A percentile compares a stretch with the other conserved stretches of the same genome.
Evolutionary conservation across 768 basidiomycete genomes (phyloP).

Genomic region (Rhizopogon vulgaris): DNA sequence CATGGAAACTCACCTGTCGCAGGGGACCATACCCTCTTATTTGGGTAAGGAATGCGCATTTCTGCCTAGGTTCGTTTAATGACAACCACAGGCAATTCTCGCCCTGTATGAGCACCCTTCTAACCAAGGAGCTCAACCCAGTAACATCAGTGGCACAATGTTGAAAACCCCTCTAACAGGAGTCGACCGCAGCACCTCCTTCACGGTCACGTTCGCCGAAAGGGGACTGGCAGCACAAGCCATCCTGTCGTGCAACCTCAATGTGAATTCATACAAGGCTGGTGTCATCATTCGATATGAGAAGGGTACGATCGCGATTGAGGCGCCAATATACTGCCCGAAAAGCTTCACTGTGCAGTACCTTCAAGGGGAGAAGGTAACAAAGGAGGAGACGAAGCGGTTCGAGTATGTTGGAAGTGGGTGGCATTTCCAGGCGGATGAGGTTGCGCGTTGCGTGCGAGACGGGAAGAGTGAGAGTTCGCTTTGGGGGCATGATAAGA

Average conservation of each 20-base stretch:
- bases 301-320: conserved; percentile 60
- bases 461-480: conserved; percentile 71
- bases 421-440: conserved; percentile 85
- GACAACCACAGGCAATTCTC: conserved; percentile 55
- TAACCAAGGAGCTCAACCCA: conserved; percentile 57
- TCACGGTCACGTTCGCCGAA: conserved; percentile 57
- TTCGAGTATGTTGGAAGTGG: conserved; percentile 64
- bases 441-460: conserved; percentile 72
- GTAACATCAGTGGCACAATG: conserved; percentile 61
- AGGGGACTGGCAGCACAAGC: conserved; percentile 60
- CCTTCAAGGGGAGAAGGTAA: conserved; percentile 41
- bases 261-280: conserved; percentile 36
- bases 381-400: conserved; percentile 50
- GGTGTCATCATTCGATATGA: conserved; percentile 71
- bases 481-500: conserved; percentile 76
- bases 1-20: conserved; percentile 4
- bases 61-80: neutral
- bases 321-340: conserved; percentile 62
- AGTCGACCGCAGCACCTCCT: conserved; percentile 74
- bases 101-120: conserved; percentile 72
- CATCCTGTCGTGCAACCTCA: conserved; percentile 65
- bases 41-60: conserved; percentile 44
- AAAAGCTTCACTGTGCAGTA: conserved; percentile 61
- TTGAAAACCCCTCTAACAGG: conserved; percentile 71
- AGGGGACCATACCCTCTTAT: conserved; percentile 81